phyloP scores from a whole-genome alignment of 805 yeast genomes.

The Pichia sporocuriosa region DNA sequence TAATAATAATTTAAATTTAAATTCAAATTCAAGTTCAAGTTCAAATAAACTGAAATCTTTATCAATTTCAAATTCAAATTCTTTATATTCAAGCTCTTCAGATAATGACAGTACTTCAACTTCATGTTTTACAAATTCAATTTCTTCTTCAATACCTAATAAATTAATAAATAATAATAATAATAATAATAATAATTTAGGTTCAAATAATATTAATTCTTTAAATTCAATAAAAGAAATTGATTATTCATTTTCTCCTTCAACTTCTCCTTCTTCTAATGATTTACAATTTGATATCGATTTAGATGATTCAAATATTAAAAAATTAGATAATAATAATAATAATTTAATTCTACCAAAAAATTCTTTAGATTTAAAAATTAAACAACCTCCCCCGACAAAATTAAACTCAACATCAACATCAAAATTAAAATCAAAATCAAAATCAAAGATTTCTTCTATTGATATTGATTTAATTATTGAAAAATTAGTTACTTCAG shows the following conservation, averaged over 20 bases:
- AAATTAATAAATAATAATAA: too few species aligned
- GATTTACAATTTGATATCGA: constrained; percentile 6
- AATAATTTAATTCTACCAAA: constrained; percentile 21
- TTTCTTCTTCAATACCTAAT: too few species aligned
- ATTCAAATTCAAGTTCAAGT: background rate
- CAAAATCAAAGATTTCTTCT: background rate
- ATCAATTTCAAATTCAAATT: background rate
- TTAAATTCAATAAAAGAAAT: background rate
- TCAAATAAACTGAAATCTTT: too few species aligned
- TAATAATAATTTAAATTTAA: background rate
- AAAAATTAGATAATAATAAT: too few species aligned
- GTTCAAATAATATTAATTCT: background rate
- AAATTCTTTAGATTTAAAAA: constrained; percentile 27
- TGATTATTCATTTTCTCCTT: constrained; percentile 9
- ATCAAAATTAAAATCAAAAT: constrained; percentile 1
- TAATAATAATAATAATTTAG: background rate
- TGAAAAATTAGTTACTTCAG: constrained; percentile 49
- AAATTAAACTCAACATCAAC: background rate
- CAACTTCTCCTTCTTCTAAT: constrained; percentile 24
- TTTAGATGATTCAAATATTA: too few species aligned
- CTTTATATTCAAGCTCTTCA: background rate
- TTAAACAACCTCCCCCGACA: constrained; percentile 6
- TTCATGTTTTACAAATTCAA: too few species aligned
- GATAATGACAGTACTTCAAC: background rate
- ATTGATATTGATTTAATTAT: constrained; percentile 58